phyloP scores from a whole-genome alignment of 1,284 basidiomycete genomes.

The Marasmius sp. region DNA sequence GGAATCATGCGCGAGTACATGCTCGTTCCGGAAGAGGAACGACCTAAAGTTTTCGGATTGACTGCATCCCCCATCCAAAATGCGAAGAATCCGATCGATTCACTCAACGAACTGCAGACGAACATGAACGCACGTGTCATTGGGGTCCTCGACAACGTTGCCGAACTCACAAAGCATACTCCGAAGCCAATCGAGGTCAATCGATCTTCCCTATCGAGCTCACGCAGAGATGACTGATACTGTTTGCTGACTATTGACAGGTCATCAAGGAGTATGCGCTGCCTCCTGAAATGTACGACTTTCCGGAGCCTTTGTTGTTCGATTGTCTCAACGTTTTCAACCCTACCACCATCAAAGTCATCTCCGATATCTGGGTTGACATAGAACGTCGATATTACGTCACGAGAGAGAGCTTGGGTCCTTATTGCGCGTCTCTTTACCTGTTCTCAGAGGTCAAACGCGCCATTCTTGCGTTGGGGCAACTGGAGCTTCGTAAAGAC shows the following conservation, averaged over 20 bases:
- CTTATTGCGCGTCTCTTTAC: constrained; percentile 49
- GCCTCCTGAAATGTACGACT: constrained; percentile 51
- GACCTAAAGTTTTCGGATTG: constrained; percentile 87
- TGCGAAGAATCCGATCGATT: constrained; percentile 58
- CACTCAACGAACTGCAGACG: constrained; percentile 61
- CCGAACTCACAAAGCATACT: constrained; percentile 60
- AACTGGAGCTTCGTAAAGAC: neutral
- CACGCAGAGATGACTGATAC: neutral
- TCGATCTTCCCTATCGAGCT: neutral
- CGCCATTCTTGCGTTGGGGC: constrained; percentile 32
- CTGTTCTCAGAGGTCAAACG: constrained; percentile 59
- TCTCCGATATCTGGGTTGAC: constrained; percentile 54
- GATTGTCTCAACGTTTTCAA: constrained; percentile 50
- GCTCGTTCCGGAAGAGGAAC: constrained; percentile 40
- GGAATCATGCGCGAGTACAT: constrained; percentile 79
- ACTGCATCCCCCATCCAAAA: constrained; percentile 87
- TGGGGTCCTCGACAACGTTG: constrained; percentile 64
- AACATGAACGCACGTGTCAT: constrained; percentile 74
- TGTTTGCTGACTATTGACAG: constrained; percentile 32
- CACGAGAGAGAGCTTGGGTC: constrained; percentile 47
- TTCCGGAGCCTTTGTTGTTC: constrained; percentile 55
- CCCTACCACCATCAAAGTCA: constrained; percentile 32
- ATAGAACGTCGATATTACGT: constrained; percentile 58
- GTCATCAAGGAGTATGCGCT: constrained; percentile 55
- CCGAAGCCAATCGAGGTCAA: constrained; percentile 67